Evolutionary conservation across 306 rosid genomes (phyloP), one percentile per base, ranked within the genome.

Genomic region (Comarum palustre): DNA sequence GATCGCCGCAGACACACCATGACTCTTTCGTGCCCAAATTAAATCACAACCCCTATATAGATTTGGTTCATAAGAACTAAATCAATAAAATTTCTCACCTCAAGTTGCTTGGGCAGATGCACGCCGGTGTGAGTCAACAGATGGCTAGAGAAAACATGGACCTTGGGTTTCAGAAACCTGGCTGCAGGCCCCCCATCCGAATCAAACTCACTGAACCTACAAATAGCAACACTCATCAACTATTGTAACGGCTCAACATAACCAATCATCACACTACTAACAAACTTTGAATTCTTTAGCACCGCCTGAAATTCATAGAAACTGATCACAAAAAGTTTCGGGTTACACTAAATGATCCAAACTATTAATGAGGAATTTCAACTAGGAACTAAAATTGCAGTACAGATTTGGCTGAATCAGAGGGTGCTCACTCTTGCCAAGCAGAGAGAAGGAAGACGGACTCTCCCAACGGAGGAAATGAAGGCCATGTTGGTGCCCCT

Each of bases 391-490:
- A 8, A 15, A 39, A 55, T 9, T 55, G 2, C 24, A 41, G 5
- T 7, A 7, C 7, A 36, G 47, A 34, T 36, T 38, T 38, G 41
- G 41, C 5, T 31, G 41, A 39, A 22, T 24, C 42, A 16, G 55
- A 73, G 34, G 39, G 32, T 55, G n/a, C 85, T 82, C 76, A 89
- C 90, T 89, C 89, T 77, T 84, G 89, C 84, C 82, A 82, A 61
- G 90, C 93, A 48, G 90, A 84, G 68, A 83, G 79, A 58, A 84
- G 76, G 83, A 89, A 89, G 67, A 89, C 78, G 13, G 89, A 89
- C 78, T 69, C 93, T 82, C 59, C 90, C 93, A 32, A 81, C 79
- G 72, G 83, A 81, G 29, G 90, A 81, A 78, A 78, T 62, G 77
- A 89, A 86, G 25, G 90, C 90, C 93, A 89, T 89, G 65, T 72